Evolutionary conservation across 805 yeast species (phyloP).

Genomic region (Peterozyma xylosa): DNA sequence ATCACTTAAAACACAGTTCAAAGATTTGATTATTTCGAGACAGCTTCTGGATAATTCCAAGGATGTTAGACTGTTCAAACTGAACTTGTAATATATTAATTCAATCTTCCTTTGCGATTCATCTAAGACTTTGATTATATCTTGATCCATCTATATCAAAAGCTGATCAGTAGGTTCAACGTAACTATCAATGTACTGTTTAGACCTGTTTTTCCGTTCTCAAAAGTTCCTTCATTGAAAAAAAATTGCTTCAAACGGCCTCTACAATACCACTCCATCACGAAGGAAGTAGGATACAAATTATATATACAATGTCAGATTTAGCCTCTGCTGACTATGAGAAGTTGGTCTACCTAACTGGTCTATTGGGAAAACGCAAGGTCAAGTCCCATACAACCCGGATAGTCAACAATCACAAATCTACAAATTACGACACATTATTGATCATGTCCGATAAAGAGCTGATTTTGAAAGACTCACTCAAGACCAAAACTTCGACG

Average conservation of each 20-base stretch:
- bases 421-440: constrained; percentile 16
- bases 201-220: no score
- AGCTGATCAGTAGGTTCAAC: no score
- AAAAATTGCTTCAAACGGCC: not conserved
- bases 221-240: not conserved
- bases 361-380: constrained; percentile 6
- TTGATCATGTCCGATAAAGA: constrained; percentile 14
- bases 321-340: no score
- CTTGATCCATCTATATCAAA: not conserved
- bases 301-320: no score
- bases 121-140: not conserved
- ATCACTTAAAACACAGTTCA: not conserved
- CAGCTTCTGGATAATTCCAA: not conserved
- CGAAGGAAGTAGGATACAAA: no score
- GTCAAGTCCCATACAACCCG: not conserved
- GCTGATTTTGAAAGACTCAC: constrained; percentile 13
- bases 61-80: not conserved
- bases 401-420: constrained; percentile 2
- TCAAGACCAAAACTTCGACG: constrained; percentile 26
- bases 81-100: not conserved
- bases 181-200: no score
- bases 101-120: constrained; percentile 3
- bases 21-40: not conserved
- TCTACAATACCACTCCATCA: no score
- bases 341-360: not conserved